Conservation (phyloP, 805 yeast genomes). For the Debaryomyces hansenii region DNA sequence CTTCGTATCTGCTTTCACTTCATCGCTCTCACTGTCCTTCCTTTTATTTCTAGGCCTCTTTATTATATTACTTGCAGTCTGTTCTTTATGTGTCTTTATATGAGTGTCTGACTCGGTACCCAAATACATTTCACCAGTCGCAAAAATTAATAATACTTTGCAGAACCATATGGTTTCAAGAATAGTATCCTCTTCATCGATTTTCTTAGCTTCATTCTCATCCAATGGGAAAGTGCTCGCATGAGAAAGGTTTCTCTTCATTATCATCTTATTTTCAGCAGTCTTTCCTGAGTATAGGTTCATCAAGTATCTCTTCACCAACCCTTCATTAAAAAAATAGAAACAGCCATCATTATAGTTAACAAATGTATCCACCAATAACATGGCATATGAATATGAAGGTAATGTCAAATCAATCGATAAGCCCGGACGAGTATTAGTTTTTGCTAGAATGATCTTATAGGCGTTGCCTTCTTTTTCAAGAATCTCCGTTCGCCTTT, state of each 20-base stretch:
- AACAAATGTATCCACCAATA: conserved; percentile 72
- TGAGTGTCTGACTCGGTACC: conserved; percentile 71
- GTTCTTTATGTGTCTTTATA: conserved; percentile 39
- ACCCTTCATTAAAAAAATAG: conserved; percentile 80
- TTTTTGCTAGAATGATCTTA: conserved; percentile 64
- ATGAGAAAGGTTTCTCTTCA: conserved; percentile 31
- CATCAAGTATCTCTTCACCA: conserved; percentile 65
- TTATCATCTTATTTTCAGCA: conserved; percentile 36
- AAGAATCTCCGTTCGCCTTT: conserved; percentile 54
- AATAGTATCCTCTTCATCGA: conserved; percentile 53
- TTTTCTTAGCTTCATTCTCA: conserved; percentile 43
- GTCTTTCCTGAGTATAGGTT: conserved; percentile 57
- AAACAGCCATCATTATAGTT: conserved; percentile 83
- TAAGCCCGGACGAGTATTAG: conserved; percentile 66
- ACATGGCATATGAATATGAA: conserved; percentile 72
- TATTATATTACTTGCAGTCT: conserved; percentile 4
- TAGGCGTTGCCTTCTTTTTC: conserved; percentile 80
- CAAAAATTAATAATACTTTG: conserved; percentile 69
- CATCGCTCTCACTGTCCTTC: conserved; percentile 6
- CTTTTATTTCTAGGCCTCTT: conserved; percentile 11
- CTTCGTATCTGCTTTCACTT: conserved; percentile 17
- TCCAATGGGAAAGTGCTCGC: conserved; percentile 27
- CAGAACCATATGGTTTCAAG: conserved; percentile 81
- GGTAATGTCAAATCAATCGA: conserved; percentile 74
- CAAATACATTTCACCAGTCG: conserved; percentile 79